Evolutionary conservation across 176 grass and related monocot species (phyloP).

Genomic region (Oryza glaberrima): DNA sequence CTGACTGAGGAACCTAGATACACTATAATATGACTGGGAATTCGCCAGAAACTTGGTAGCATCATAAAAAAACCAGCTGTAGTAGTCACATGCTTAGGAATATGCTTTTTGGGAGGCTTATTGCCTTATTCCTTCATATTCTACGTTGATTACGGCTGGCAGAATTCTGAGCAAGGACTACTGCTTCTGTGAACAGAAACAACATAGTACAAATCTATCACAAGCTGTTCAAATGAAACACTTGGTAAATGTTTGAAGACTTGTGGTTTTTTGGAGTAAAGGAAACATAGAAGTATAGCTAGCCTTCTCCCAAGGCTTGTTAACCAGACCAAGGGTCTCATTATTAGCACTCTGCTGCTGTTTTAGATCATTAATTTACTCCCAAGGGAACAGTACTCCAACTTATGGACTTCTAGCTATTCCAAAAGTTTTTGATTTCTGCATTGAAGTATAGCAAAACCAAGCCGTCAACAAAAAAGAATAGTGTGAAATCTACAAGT

Average conservation of each 20-base stretch:
- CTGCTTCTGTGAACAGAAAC: slow-evolving; percentile 29
- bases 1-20: neutral
- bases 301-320: slow-evolving; percentile 68
- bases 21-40: neutral
- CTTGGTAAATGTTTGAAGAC: neutral
- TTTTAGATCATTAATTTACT: slow-evolving; percentile 74
- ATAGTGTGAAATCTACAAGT: too few relatives aligned
- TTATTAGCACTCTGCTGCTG: slow-evolving; percentile 59
- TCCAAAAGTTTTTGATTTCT: slow-evolving; percentile 91
- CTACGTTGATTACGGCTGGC: slow-evolving; percentile 22
- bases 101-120: neutral
- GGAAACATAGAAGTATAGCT: slow-evolving; percentile 13
- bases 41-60: neutral
- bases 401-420: slow-evolving; percentile 87
- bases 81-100: neutral
- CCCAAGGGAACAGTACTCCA: slow-evolving; percentile 70
- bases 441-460: slow-evolving; percentile 81
- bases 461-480: slow-evolving; percentile 54
- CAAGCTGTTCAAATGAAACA: slow-evolving; percentile 56
- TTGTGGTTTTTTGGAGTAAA: neutral
- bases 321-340: slow-evolving; percentile 64
- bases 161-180: too few relatives aligned
- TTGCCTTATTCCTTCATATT: neutral
- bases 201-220: slow-evolving; percentile 54
- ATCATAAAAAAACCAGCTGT: neutral